Conservation (phyloP, 441 rosid species). For the Euphorbia celastroides region DNA sequence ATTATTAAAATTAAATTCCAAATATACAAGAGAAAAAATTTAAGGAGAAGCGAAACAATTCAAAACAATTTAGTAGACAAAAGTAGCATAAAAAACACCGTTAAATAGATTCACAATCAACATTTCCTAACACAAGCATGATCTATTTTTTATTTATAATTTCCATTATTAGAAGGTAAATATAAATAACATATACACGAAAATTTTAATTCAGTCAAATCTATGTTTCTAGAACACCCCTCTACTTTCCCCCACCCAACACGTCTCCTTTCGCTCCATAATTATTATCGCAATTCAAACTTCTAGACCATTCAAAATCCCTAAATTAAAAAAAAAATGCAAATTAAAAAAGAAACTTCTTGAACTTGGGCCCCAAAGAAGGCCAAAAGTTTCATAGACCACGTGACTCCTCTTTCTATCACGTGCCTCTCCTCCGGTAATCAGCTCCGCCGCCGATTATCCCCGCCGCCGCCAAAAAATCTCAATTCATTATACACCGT, state of each 20-base stretch:
- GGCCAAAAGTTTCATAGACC: conserved; percentile 7
- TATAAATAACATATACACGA: too few relatives aligned
- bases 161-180: too few relatives aligned
- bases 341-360: not conserved
- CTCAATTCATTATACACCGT: conserved; percentile 34
- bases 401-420: conserved; percentile 19
- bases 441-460: not conserved
- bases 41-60: too few relatives aligned
- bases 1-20: too few relatives aligned
- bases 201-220: too few relatives aligned
- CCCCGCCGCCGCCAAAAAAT: not conserved
- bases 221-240: not conserved
- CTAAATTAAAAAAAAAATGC: too few relatives aligned
- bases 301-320: not conserved
- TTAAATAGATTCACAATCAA: too few relatives aligned
- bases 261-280: not conserved
- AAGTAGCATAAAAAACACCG: too few relatives aligned
- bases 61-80: too few relatives aligned
- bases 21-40: too few relatives aligned
- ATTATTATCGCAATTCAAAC: not conserved
- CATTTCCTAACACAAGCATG: too few relatives aligned
- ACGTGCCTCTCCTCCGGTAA: conserved; percentile 20
- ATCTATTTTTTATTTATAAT: too few relatives aligned
- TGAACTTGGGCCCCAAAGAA: not conserved
- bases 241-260: not conserved